Evolutionary conservation across 257 asterid genomes (phyloP).

Genomic region (Striga asiatica): DNA sequence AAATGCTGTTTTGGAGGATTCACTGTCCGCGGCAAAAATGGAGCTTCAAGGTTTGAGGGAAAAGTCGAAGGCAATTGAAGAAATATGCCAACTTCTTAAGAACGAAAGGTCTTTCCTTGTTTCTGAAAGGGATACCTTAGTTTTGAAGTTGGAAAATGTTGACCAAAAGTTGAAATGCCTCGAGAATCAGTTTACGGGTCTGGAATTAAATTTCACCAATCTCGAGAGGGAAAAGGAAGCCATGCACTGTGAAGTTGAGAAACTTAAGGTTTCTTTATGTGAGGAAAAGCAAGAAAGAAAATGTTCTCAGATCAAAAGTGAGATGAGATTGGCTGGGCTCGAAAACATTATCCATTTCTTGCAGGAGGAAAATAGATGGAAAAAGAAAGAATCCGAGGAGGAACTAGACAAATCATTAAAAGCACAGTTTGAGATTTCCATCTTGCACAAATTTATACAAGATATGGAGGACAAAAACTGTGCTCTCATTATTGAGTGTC

Average conservation of each 20-base stretch:
- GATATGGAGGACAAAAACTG: slow-evolving; percentile 86
- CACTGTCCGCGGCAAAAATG: slow-evolving; percentile 53
- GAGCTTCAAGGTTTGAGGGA: slow-evolving; percentile 92
- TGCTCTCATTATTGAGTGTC: slow-evolving; percentile 63
- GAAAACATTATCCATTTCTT: slow-evolving; percentile 59
- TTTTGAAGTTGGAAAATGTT: slow-evolving; percentile 48
- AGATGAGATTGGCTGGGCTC: slow-evolving; percentile 45
- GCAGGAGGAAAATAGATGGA: slow-evolving; percentile 67
- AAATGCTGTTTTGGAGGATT: slow-evolving; percentile 70
- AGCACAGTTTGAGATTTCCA: slow-evolving; percentile 77
- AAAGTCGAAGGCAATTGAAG: slow-evolving; percentile 77
- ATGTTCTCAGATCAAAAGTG: slow-evolving; percentile 36
- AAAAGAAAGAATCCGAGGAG: slow-evolving; percentile 60
- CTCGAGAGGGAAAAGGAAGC: slow-evolving; percentile 65
- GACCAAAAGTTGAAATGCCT: slow-evolving; percentile 43
- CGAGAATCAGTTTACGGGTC: slow-evolving; percentile 49
- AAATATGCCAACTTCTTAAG: slow-evolving; percentile 65
- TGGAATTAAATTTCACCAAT: slow-evolving; percentile 62
- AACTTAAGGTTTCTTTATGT: slow-evolving; percentile 42
- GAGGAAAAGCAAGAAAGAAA: slow-evolving; percentile 64
- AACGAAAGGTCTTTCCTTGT: slow-evolving; percentile 54
- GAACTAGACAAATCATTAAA: slow-evolving; percentile 66
- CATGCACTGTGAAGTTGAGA: slow-evolving; percentile 49
- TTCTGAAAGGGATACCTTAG: slow-evolving; percentile 49
- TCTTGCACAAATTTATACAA: slow-evolving; percentile 75